Evolutionary conservation across 2,329 filamentous ascomycete species (phyloP), one percentile per base, ranked within the genome.

Genomic region (Cladophialophora bantiana): DNA sequence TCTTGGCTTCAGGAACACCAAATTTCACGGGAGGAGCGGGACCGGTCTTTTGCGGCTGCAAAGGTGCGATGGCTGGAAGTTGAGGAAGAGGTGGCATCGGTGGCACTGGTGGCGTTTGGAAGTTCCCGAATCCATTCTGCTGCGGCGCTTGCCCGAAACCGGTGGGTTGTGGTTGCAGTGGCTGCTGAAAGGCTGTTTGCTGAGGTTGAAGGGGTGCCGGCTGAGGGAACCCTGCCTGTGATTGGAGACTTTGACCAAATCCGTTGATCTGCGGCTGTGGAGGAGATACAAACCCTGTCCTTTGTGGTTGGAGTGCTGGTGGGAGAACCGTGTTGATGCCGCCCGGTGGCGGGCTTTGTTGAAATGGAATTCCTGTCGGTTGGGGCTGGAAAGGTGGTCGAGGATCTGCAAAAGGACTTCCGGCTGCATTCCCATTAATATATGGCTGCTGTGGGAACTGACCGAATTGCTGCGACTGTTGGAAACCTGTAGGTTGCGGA

Each of bases 11-110:
- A 65, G 87, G 85, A 40, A 96, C 89, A 45, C 95, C 95, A 77
- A 99, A 99, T 67, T 93, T 88, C 18, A 99, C 90, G 31, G 93
- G 88, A 54, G 95, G 95, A 20, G 94, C 84, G 6, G 95, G 95
- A 0, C 92, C 92, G 7, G 92, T 96, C 82, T 91, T 89, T 77
- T 96, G 92, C 54, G 92, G 87, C 69, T 89, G 80, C 62, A 94
- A 80, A 66, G 91, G 89, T 56, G 87, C 82, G 54, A 83, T 77
- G n/a, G 85, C 82, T 69, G 81, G 82, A 74, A 89, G 82, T 56
- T 86, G 81, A 31, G 86, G 85, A 35, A 61, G 32, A 36, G 59
- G 81, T 31, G 86, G 85, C 62, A 88, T 81, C 10, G 86, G 88
- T 34, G 85, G 84, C 32, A 87, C 77, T 4, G 84, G 82, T 42